Evolutionary conservation across 345 rosid genomes (phyloP).

Genomic region (Mallotus nudiflorus): DNA sequence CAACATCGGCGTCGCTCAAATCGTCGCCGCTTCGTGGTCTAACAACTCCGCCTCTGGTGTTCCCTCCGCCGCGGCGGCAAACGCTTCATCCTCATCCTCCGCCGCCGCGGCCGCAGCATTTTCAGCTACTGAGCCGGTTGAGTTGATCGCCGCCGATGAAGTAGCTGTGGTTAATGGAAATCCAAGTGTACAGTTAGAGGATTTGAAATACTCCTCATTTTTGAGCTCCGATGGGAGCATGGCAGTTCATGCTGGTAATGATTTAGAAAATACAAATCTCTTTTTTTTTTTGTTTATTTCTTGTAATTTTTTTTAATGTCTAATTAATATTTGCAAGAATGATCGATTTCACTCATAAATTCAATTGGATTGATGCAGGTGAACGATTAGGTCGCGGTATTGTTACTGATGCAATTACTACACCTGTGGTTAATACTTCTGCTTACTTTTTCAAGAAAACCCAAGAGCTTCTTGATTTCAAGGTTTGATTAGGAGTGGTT

Average conservation of each 20-base stretch:
- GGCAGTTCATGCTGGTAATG: conserved; percentile 87
- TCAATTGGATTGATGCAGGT: conserved; percentile 47
- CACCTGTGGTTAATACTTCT: conserved; percentile 92
- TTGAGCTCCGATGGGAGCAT: conserved; percentile 87
- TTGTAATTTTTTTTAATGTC: neutral
- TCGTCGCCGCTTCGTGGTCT: conserved; percentile 98
- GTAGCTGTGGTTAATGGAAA: conserved; percentile 24
- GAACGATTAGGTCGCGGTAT: conserved; percentile 96
- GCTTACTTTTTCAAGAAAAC: conserved; percentile 91
- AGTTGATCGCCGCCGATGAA: conserved; percentile 34
- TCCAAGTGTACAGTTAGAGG: conserved; percentile 49
- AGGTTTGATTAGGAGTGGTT: conserved; percentile 62
- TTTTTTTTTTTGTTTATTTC: neutral
- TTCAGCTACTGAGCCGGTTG: conserved; percentile 45
- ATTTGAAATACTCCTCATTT: conserved; percentile 49
- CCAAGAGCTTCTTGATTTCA: conserved; percentile 83
- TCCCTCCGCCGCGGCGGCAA: conserved; percentile 56
- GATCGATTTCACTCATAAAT: neutral
- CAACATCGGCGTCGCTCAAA: conserved; percentile 99
- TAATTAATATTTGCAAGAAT: neutral
- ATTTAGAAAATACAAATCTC: neutral
- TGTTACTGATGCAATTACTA: conserved; percentile 94
- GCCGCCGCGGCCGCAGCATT: conserved; percentile 46
- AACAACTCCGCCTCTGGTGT: conserved; percentile 48
- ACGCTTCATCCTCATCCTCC: conserved; percentile 34